phyloP scores from a whole-genome alignment of 2,329 filamentous ascomycete species.

The Byssochlamys sp. region DNA sequence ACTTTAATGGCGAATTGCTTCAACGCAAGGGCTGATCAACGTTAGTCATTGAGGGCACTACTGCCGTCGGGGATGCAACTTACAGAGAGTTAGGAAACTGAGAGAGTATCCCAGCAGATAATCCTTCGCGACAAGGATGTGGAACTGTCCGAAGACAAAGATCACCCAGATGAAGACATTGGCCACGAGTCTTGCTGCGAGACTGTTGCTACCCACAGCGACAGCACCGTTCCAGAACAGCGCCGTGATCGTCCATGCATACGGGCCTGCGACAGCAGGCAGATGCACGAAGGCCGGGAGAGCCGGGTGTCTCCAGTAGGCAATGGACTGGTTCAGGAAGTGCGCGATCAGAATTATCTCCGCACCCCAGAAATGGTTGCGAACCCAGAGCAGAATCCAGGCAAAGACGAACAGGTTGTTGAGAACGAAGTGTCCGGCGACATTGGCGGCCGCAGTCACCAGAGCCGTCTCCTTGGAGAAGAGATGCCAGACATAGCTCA shows the following conservation, averaged over 20 bases:
- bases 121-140: conserved; percentile 64
- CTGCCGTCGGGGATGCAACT: conserved; percentile 16
- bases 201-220: conserved; percentile 58
- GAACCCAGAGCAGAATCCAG: conserved; percentile 75
- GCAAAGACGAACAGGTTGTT: conserved; percentile 75
- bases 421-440: conserved; percentile 74
- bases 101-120: conserved; percentile 71
- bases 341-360: conserved; percentile 70
- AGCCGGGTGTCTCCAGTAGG: conserved; percentile 71
- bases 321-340: conserved; percentile 66
- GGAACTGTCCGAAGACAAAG: conserved; percentile 65
- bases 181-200: conserved; percentile 67
- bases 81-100: conserved; percentile 61
- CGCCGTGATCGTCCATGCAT: conserved; percentile 78
- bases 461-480: conserved; percentile 57
- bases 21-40: conserved; percentile 54
- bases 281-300: conserved; percentile 67
- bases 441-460: conserved; percentile 61
- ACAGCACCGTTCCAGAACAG: conserved; percentile 85
- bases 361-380: conserved; percentile 63
- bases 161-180: conserved; percentile 85
- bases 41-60: conserved; percentile 3
- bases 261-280: conserved; percentile 63
- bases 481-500: conserved; percentile 65
- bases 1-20: conserved; percentile 64